These are phyloP conservation scores for Aspergillus heteromorphus DNA, from an alignment of 495 filamentous ascomycete species.

Conservation along the genomic window DNA sequence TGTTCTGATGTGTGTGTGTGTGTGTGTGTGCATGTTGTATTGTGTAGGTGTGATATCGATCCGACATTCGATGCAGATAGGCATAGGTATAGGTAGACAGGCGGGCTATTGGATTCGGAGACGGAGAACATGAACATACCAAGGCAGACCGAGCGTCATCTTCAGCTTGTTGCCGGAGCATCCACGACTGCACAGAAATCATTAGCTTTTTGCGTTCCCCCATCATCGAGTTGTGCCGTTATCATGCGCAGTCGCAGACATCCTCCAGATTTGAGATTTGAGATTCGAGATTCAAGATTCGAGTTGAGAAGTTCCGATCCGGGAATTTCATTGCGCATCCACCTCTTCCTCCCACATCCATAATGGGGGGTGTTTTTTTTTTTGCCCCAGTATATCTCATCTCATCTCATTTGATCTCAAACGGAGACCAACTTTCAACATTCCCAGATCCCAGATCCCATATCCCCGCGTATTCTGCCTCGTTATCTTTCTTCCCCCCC, in stretches of 20 bases:
- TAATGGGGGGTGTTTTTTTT: too few species aligned
- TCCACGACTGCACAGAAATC: constrained; percentile 53
- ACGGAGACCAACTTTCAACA: not conserved
- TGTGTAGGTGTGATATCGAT: not conserved
- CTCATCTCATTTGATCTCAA: not conserved
- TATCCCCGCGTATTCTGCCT: not conserved
- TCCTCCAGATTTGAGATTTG: too few species aligned
- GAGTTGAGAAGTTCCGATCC: not conserved
- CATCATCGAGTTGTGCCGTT: too few species aligned
- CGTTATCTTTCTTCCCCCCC: not conserved
- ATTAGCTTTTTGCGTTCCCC: constrained; percentile 32
- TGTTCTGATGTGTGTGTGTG: not conserved
- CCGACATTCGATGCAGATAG: not conserved
- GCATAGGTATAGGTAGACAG: too few species aligned
- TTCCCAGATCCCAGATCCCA: not conserved
- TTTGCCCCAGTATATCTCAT: not conserved
- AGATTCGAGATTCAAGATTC: not conserved
- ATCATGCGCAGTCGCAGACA: too few species aligned
- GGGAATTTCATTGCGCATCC: too few species aligned
- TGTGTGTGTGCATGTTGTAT: not conserved
- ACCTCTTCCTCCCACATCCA: too few species aligned
- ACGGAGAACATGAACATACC: constrained; percentile 54
- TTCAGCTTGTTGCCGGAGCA: constrained; percentile 99
- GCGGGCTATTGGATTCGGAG: not conserved
- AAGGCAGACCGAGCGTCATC: constrained; percentile 99